Conservation (phyloP, 441 rosid species). For the Erodium texanum region DNA sequence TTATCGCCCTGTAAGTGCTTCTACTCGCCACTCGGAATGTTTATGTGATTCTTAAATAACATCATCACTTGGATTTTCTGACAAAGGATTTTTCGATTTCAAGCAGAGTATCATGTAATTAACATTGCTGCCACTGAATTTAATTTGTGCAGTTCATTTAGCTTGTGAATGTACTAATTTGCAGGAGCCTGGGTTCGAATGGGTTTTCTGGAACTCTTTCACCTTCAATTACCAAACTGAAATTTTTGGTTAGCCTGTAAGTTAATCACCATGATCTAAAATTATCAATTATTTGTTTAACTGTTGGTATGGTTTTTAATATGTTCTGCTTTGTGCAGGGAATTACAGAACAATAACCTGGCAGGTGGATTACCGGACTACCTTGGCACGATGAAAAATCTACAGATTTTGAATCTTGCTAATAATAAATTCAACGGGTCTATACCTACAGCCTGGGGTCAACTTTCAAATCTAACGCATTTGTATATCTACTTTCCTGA, state of each 20-base stretch:
- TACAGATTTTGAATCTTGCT: conserved; percentile 64
- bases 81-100: background rate
- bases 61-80: background rate
- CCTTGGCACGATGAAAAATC: conserved; percentile 48
- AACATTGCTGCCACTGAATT: conserved; percentile 5
- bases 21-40: conserved; percentile 10
- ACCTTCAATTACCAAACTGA: conserved; percentile 54
- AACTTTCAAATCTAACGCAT: conserved; percentile 55
- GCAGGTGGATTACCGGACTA: conserved; percentile 62
- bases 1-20: conserved; percentile 59
- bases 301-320: background rate
- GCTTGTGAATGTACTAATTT: conserved; percentile 14
- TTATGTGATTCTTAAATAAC: background rate
- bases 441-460: conserved; percentile 61
- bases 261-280: conserved; percentile 18
- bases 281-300: background rate
- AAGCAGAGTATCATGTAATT: too few species aligned
- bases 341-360: conserved; percentile 65
- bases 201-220: conserved; percentile 85
- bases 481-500: conserved; percentile 36
- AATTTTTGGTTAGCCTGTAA: conserved; percentile 67
- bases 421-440: conserved; percentile 67
- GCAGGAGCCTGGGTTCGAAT: conserved; percentile 58
- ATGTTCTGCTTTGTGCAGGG: conserved; percentile 45
- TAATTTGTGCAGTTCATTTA: background rate